Conservation (phyloP, 2,329 filamentous ascomycete species). For the Fusarium keratoplasticum region DNA sequence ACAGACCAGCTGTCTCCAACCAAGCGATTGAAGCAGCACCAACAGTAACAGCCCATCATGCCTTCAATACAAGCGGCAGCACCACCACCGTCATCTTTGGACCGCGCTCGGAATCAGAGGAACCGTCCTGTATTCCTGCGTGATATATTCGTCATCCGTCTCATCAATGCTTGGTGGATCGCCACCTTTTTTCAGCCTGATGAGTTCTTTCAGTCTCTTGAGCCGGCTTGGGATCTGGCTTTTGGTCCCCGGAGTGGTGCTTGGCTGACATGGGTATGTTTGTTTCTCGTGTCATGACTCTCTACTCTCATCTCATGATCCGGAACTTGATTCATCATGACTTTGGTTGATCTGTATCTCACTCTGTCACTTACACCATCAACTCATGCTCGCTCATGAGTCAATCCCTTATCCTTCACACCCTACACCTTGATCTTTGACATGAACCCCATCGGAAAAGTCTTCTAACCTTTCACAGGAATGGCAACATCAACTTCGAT, state of each 20-base stretch:
- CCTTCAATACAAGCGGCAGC: background rate
- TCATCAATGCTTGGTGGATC: constrained; percentile 82
- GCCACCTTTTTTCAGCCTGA: constrained; percentile 98
- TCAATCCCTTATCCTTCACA: background rate
- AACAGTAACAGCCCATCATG: background rate
- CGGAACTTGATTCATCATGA: background rate
- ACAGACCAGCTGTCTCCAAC: constrained; percentile 18
- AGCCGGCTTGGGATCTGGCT: constrained; percentile 91
- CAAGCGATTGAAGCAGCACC: background rate
- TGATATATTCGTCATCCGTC: constrained; percentile 73
- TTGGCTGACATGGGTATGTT: constrained; percentile 93
- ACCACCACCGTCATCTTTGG: constrained; percentile 27
- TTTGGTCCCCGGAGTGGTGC: constrained; percentile 83
- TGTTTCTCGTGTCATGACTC: background rate
- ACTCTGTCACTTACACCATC: constrained; percentile 20
- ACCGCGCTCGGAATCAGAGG: constrained; percentile 36
- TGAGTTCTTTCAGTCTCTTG: constrained; percentile 95
- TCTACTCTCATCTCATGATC: background rate
- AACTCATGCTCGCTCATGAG: background rate
- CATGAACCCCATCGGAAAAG: background rate
- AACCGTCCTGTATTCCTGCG: constrained; percentile 46
- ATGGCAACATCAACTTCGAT: constrained; percentile 89
- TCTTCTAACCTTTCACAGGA: constrained; percentile 68
- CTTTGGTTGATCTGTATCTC: background rate
- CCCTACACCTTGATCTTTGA: background rate